These are phyloP conservation scores for Diaporthe amygdali DNA, from an alignment of 2,329 filamentous ascomycete species.

Conservation along the genomic window DNA sequence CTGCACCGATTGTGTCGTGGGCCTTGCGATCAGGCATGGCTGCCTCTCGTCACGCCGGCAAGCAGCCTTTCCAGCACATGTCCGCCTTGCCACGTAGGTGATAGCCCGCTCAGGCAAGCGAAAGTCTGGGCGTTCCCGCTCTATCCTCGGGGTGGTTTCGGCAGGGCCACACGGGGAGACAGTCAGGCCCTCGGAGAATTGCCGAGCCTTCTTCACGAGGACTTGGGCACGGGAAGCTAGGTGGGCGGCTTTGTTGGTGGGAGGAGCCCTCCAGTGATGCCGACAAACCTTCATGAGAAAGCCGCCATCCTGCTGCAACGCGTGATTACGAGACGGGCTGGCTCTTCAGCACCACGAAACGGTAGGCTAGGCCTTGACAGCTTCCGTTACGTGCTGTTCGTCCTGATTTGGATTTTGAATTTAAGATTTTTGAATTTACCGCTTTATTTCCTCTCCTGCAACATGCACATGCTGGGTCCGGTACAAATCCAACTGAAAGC, in stretches of 20 bases:
- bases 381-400: neutral
- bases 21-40: neutral
- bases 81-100: neutral
- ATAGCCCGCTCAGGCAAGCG: neutral
- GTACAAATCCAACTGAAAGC: neutral
- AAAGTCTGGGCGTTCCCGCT: neutral
- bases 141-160: neutral
- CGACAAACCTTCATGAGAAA: neutral
- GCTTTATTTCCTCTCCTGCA: neutral
- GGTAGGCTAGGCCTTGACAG: neutral
- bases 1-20: too few species aligned
- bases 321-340: neutral
- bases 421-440: constrained; percentile 16
- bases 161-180: neutral
- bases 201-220: neutral
- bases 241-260: neutral
- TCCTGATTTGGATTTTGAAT: constrained; percentile 5
- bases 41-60: neutral
- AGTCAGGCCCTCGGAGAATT: neutral
- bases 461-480: neutral
- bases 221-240: neutral
- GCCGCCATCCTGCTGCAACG: neutral
- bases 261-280: too few species aligned
- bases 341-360: neutral
- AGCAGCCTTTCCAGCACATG: neutral